These are phyloP conservation scores for Funneliformis mosseae DNA, from an alignment of 192 early-diverging fungal species.

Conservation along the genomic window DNA sequence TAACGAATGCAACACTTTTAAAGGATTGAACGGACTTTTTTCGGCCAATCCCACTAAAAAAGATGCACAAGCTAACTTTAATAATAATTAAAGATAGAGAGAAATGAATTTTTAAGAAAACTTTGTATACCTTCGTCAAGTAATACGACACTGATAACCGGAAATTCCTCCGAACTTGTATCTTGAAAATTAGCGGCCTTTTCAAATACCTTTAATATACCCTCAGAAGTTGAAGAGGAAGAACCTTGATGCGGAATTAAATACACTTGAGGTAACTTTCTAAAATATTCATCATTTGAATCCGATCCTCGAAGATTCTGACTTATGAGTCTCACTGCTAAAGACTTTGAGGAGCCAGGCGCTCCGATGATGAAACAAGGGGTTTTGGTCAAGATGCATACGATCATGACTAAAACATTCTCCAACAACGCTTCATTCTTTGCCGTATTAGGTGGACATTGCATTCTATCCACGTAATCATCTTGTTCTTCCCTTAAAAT, in stretches of 20 bases:
- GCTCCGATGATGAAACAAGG: conserved; percentile 35
- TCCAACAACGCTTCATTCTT: conserved; percentile 30
- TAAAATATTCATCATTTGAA: conserved; percentile 26
- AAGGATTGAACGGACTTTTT: conserved; percentile 26
- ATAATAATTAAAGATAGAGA: too few relatives aligned
- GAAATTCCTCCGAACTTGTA: conserved; percentile 17
- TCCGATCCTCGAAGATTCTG: conserved; percentile 20
- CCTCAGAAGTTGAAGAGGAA: conserved; percentile 16
- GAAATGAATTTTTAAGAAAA: too few relatives aligned
- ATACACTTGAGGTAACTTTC: conserved; percentile 25
- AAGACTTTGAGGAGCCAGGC: conserved; percentile 33
- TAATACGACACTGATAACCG: conserved; percentile 13
- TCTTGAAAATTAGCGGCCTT: conserved; percentile 6
- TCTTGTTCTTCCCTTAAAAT: conserved; percentile 29
- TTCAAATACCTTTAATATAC: conserved; percentile 23
- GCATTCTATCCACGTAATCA: conserved; percentile 31
- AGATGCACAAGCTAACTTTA: too few relatives aligned
- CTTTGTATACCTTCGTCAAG: neutral
- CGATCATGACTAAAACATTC: conserved; percentile 30
- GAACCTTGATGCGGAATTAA: neutral
- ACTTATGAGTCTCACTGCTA: conserved; percentile 29
- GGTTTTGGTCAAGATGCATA: conserved; percentile 31
- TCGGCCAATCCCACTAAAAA: conserved; percentile 34
- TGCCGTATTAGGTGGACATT: conserved; percentile 16
- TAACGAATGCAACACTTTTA: conserved; percentile 31